Evolutionary conservation across 768 basidiomycete species (phyloP).

Genomic region (Leccinellum luteum): DNA sequence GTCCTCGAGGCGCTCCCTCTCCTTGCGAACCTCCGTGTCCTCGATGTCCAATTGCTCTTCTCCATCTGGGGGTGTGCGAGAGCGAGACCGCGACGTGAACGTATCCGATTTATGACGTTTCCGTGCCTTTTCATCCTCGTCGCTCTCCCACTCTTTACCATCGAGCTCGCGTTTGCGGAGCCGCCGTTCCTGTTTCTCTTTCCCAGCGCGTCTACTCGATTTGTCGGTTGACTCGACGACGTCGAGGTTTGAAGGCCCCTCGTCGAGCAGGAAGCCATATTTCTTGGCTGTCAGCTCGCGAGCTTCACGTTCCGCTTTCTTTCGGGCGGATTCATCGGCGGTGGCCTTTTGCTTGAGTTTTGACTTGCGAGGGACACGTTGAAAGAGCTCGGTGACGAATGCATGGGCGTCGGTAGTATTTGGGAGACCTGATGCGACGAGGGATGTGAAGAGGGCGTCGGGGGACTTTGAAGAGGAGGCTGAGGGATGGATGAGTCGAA

Average conservation of each 20-base stretch:
- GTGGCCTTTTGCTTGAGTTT: conserved; percentile 59
- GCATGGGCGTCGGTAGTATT: conserved; percentile 74
- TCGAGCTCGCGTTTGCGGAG: conserved; percentile 81
- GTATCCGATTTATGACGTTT: conserved; percentile 62
- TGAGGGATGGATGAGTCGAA: conserved; percentile 6
- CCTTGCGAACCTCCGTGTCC: conserved; percentile 68
- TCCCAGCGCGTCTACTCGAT: conserved; percentile 26
- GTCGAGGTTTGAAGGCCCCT: conserved; percentile 57
- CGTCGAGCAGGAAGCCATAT: conserved; percentile 83
- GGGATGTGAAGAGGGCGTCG: conserved; percentile 71
- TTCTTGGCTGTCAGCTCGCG: conserved; percentile 66
- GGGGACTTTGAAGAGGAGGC: conserved; percentile 84
- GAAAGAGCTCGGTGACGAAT: conserved; percentile 77
- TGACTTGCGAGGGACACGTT: conserved; percentile 71
- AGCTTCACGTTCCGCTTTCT: conserved; percentile 73
- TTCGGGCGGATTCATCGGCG: conserved; percentile 44
- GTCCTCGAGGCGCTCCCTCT: conserved; percentile 76
- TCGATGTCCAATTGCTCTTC: conserved; percentile 55
- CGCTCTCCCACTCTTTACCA: conserved; percentile 85
- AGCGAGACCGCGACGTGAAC: conserved; percentile 9
- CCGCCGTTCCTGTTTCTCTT: conserved; percentile 60
- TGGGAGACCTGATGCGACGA: conserved; percentile 77
- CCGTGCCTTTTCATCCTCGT: conserved; percentile 75
- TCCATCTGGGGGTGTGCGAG: conserved; percentile 32
- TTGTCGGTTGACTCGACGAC: conserved; percentile 37